Evolutionary conservation across 257 asterid species (phyloP).

Genomic region (Linaria vulgaris): DNA sequence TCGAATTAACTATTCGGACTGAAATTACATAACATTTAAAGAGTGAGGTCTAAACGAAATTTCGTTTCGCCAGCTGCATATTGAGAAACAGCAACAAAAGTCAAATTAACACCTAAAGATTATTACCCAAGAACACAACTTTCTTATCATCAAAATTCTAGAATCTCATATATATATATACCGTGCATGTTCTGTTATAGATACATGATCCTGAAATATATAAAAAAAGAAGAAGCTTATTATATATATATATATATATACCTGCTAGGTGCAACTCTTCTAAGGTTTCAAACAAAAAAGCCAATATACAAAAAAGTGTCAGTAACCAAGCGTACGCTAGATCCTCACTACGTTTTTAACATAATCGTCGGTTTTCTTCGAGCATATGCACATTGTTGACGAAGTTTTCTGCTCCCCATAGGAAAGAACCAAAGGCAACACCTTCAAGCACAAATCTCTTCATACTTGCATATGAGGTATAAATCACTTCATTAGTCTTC

Average conservation of each 20-base stretch:
- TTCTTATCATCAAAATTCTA: not conserved
- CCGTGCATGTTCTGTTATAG: not conserved
- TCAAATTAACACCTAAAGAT: too few species aligned
- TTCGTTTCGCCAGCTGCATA: too few species aligned
- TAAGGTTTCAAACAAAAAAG: slow-evolving; percentile 21
- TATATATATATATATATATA: slow-evolving; percentile 27
- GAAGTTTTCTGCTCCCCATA: slow-evolving; percentile 68
- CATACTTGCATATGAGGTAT: slow-evolving; percentile 68
- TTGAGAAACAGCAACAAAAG: too few species aligned
- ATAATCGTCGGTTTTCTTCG: slow-evolving; percentile 44
- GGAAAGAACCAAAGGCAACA: slow-evolving; percentile 79
- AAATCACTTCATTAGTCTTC: slow-evolving; percentile 45
- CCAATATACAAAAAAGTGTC: slow-evolving; percentile 11
- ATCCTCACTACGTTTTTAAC: not conserved
- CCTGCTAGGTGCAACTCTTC: slow-evolving; percentile 14
- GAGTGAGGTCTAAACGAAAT: too few species aligned
- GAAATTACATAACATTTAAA: too few species aligned
- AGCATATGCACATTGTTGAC: slow-evolving; percentile 54
- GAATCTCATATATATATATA: slow-evolving; percentile 7
- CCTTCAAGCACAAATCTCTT: slow-evolving; percentile 85
- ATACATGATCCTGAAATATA: too few species aligned
- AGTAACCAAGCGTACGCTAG: not conserved
- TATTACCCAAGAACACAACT: slow-evolving; percentile 1
- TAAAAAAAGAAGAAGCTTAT: not conserved
- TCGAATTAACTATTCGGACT: not conserved